Evolutionary conservation across 75 land plant species (phyloP), one percentile per base, ranked within the genome.

Genomic region (Larix kaempferi): DNA sequence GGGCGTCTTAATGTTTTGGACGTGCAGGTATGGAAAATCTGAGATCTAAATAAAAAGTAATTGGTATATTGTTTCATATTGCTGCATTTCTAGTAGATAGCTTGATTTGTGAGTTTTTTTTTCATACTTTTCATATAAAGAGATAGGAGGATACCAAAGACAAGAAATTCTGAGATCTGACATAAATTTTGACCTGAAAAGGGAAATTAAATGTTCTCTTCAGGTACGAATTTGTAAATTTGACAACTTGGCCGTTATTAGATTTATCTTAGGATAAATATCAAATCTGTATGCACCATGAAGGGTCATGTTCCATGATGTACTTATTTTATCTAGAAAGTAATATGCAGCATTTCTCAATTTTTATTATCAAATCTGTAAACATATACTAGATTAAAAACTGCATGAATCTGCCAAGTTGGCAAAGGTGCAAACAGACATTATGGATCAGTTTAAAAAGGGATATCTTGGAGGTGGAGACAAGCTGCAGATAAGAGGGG

Each of bases 1-100:
- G 95, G 94, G 5, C 98, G 99, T 25, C 93, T 96, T 17, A 92
- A 96, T 83, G 94, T 96, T 74, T 76, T 96, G 65, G 99, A 96
- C 84, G 80, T 96, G 10, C 99, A 96, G 93, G 98, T 94, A 83
- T 16, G 25, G 15, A 56, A 64, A 25, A 6, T 5, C 8, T n/a
- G n/a, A 26, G 22, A n/a, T 63, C 37, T 75, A 44, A 23, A 44
- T 74, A 16, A 21, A 16, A 59, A 15, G 29, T 23, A 25, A 19
- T 59, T 59, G 23, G 22, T 17, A 2, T 74, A 29, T 54, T 49
- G 59, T 21, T 75, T 75, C 11, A 59, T 23, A 17, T 14, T 59
- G 23, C 71, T 23, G 33, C 14, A n/a, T 19, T 33, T 8, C 23
- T 44, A 69, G 39, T 7, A 2, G 1, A 21, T 39, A 7, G 15